These are phyloP conservation scores for Quercus phellos DNA, from an alignment of 331 rosid species.

Conservation along the genomic window DNA sequence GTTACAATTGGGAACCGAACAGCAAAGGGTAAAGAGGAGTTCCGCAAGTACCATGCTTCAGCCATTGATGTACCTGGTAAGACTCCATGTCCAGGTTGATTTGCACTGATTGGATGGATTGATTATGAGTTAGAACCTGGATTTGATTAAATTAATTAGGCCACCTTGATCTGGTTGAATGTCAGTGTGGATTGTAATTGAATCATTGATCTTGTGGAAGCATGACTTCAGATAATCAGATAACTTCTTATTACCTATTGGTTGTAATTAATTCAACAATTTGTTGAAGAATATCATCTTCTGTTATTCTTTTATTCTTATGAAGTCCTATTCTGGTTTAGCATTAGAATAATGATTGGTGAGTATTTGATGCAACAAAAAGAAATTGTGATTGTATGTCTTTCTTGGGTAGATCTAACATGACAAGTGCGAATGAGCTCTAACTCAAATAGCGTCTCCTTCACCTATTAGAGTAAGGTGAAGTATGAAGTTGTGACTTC, in stretches of 20 bases:
- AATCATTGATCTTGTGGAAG: neutral
- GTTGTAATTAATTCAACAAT: neutral
- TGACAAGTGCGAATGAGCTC: neutral
- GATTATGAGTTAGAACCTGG: neutral
- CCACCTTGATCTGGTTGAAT: neutral
- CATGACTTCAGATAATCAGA: neutral
- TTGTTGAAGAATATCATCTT: neutral
- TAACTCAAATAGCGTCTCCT: too few relatives aligned
- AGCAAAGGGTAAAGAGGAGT: slow-evolving; percentile 77
- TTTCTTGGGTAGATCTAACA: neutral
- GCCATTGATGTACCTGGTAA: slow-evolving; percentile 92
- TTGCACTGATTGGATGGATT: neutral
- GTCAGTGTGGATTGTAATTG: neutral
- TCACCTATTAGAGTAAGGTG: too few relatives aligned
- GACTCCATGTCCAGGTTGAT: neutral
- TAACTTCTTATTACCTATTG: neutral
- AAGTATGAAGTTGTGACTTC: too few relatives aligned
- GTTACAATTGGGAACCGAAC: slow-evolving; percentile 61
- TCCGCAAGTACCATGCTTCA: slow-evolving; percentile 70
- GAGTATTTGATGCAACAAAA: neutral
- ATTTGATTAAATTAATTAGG: neutral
- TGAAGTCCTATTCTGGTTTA: neutral
- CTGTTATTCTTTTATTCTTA: neutral
- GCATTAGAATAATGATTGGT: neutral
- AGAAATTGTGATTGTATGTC: neutral